These are phyloP conservation scores for Elaeagnus macrophylla DNA, from an alignment of 306 rosid species.

Conservation along the genomic window DNA sequence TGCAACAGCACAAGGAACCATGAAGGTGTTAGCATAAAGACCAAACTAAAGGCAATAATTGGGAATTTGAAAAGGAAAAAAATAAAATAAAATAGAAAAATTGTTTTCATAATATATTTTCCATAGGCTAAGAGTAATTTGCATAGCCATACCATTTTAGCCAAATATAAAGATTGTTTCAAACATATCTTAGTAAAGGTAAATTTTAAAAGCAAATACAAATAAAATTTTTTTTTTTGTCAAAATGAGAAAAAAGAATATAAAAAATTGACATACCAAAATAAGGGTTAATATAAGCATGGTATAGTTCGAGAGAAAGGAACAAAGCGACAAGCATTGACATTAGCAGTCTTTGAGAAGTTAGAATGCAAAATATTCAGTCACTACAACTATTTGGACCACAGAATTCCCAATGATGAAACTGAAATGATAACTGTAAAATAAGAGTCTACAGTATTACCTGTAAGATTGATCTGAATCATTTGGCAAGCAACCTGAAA, in stretches of 20 bases:
- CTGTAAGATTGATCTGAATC: conserved; percentile 35
- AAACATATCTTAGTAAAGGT: too few species aligned
- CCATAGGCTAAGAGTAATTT: too few species aligned
- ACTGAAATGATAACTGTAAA: conserved; percentile 2
- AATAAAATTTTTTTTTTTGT: too few species aligned
- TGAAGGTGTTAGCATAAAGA: too few species aligned
- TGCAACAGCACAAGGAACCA: too few species aligned
- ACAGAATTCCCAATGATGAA: conserved; percentile 1
- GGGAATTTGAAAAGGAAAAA: neutral
- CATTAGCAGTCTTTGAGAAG: neutral
- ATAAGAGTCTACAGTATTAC: conserved; percentile 24
- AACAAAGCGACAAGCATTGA: neutral
- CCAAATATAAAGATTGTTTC: too few species aligned
- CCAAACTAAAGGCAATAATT: neutral
- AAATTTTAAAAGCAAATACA: too few species aligned
- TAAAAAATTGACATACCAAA: too few species aligned
- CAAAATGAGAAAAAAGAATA: too few species aligned
- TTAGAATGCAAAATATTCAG: neutral
- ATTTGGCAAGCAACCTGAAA: conserved; percentile 32
- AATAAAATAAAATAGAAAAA: neutral
- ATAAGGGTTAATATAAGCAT: neutral
- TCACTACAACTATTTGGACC: neutral
- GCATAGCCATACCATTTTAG: too few species aligned
- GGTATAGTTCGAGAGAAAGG: neutral
- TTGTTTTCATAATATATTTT: too few species aligned